A percentile compares a stretch with the other conserved stretches of the same genome.
Conservation (phyloP, 2,329 filamentous ascomycete genomes). For the Hypoxylon sp. region DNA sequence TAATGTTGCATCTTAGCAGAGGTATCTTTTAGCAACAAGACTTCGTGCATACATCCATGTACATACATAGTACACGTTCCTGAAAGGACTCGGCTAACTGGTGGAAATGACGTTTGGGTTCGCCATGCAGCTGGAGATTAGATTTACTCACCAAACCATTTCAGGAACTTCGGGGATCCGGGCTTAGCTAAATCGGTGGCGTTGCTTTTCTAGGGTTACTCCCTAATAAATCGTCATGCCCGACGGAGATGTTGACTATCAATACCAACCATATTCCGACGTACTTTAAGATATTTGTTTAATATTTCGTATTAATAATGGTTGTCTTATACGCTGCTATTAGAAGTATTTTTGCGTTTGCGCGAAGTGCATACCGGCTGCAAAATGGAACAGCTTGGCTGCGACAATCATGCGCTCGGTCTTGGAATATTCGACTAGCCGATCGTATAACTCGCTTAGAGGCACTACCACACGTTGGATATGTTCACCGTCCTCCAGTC, state of each 20-base stretch:
- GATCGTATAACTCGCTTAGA: slow-evolving; percentile 68
- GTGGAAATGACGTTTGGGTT: slow-evolving; percentile 16
- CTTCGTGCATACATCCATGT: neutral
- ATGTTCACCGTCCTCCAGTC: slow-evolving; percentile 72
- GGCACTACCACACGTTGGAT: slow-evolving; percentile 73
- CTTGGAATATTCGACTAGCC: slow-evolving; percentile 63
- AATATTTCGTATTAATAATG: neutral
- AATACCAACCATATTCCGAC: neutral
- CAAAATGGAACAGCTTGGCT: slow-evolving; percentile 72
- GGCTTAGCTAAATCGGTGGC: neutral
- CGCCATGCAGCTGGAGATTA: slow-evolving; percentile 6
- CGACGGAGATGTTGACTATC: neutral
- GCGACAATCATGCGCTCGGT: slow-evolving; percentile 68
- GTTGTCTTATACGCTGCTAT: neutral
- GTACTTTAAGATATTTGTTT: neutral
- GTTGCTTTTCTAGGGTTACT: neutral
- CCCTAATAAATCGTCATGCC: no score
- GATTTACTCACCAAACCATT: slow-evolving; percentile 7
- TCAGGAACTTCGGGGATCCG: neutral
- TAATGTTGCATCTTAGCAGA: neutral
- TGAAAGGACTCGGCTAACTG: slow-evolving; percentile 24
- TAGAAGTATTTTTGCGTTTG: slow-evolving; percentile 54
- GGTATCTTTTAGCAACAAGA: neutral
- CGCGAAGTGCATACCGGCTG: slow-evolving; percentile 68
- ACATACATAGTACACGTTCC: slow-evolving; percentile 20